These are phyloP conservation scores for Tricholoma matsutake DNA, from an alignment of 768 basidiomycete species.

Conservation along the genomic window DNA sequence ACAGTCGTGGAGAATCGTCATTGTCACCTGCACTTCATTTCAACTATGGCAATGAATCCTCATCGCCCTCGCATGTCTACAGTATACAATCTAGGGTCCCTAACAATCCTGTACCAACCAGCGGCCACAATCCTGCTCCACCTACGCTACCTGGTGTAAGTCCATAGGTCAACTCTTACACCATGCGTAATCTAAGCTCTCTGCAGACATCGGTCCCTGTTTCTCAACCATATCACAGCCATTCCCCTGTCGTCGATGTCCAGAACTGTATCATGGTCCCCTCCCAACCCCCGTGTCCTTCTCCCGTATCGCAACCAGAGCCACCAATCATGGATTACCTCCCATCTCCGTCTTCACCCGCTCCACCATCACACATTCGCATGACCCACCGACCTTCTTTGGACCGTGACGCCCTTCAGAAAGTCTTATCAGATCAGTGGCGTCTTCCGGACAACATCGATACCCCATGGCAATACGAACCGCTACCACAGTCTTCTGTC, in stretches of 20 bases:
- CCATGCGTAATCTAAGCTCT: not conserved
- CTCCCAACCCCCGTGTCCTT: conserved; percentile 5
- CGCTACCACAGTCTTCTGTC: not conserved
- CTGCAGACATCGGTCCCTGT: not conserved
- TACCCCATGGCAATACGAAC: conserved; percentile 1
- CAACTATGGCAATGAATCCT: not conserved
- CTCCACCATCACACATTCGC: conserved; percentile 1
- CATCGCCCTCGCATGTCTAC: not conserved
- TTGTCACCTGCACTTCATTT: not conserved
- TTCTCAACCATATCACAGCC: not conserved
- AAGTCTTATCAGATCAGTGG: not conserved
- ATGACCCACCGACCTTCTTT: not conserved
- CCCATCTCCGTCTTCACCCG: conserved; percentile 11
- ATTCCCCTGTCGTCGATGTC: not conserved
- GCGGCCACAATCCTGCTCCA: not conserved
- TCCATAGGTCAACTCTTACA: not conserved
- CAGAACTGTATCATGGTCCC: conserved; percentile 4
- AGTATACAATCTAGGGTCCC: not conserved
- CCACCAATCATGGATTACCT: conserved; percentile 17
- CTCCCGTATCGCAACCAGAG: conserved; percentile 1
- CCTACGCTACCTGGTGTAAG: not conserved
- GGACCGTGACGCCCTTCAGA: not conserved
- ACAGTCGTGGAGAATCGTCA: not conserved
- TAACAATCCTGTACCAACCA: not conserved
- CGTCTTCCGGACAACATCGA: not conserved